A percentile compares a stretch with the other conserved stretches of the same genome.
Evolutionary conservation across 2,329 filamentous ascomycete species (phyloP).

Genomic region (Colletotrichum spinosum): DNA sequence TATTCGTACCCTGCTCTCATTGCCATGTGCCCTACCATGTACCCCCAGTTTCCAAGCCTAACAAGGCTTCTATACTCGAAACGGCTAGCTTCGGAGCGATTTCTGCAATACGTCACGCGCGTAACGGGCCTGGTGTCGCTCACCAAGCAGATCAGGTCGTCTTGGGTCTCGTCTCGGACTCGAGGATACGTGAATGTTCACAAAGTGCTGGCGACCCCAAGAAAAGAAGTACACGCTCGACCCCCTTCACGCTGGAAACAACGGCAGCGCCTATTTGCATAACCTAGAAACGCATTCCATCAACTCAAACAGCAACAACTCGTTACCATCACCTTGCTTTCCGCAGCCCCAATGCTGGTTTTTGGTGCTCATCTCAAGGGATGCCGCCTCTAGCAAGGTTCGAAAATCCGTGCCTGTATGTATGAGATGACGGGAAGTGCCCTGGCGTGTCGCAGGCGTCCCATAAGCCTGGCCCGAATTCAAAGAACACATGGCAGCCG

Average conservation of each 20-base stretch:
- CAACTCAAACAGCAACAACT: slow-evolving; percentile 10
- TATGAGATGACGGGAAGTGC: slow-evolving; percentile 36
- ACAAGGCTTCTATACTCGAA: slow-evolving; percentile 27
- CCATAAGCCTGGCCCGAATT: slow-evolving; percentile 28
- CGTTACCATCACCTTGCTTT: background rate
- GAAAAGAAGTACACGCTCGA: slow-evolving; percentile 8
- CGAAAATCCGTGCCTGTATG: slow-evolving; percentile 31
- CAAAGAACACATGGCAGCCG: slow-evolving; percentile 22
- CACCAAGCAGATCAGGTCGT: too few relatives aligned
- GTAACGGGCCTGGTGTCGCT: slow-evolving; percentile 20
- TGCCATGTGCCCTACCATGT: background rate
- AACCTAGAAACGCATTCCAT: slow-evolving; percentile 15
- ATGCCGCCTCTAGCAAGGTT: slow-evolving; percentile 24
- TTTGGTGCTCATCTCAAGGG: slow-evolving; percentile 4
- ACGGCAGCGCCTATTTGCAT: slow-evolving; percentile 23
- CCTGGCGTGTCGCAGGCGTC: slow-evolving; percentile 24
- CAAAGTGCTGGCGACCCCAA: background rate
- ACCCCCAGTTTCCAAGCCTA: slow-evolving; percentile 6
- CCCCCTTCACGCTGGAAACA: slow-evolving; percentile 6
- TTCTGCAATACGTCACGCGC: slow-evolving; percentile 32
- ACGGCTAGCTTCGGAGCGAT: slow-evolving; percentile 27
- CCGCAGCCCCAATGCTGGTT: background rate
- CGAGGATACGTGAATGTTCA: too few relatives aligned
- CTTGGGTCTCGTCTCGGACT: too few relatives aligned
- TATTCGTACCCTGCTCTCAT: background rate